Evolutionary conservation across 805 yeast genomes (phyloP), one percentile per base, ranked within the genome.

Genomic region (Metschnikowia bowlesiae): DNA sequence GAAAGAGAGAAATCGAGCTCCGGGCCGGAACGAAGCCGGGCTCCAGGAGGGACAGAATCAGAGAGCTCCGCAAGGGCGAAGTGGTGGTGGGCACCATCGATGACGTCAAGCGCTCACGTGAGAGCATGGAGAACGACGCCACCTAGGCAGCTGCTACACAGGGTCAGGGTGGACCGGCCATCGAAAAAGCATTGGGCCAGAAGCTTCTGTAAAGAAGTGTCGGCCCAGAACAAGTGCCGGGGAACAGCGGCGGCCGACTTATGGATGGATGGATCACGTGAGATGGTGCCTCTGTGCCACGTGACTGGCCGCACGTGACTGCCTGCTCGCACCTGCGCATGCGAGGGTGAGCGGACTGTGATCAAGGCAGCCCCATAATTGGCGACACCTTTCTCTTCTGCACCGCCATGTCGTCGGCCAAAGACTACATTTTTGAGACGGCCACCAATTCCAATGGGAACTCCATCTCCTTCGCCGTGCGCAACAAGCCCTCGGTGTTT

Each of bases 31-130:
- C 67, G 55, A 78, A 63, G 58, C 67, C 73, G 36, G 58, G 69
- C 69, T 66, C 83, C 52, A 64, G 79, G 53, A 68, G 71, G 22
- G 80, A 83, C 59, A 73, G 73, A 53, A 60, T 78, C 53, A 73
- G 78, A 64, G 70, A 82, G 68, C 74, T 84, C 62, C 73, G 91
- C 53, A 80, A 77, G 67, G 81, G 85, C 56, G 94, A 87, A 63
- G 80, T 78, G 51, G 88, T 87, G 53, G 74, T 88, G 46, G 95
- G 95, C 1, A 56, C 68, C 11, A 58, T 71, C 44, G 72, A 64
- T 36, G 70, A 64, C 39, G 61, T 65, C 33, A 70, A 69, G 59
- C 54, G 56, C 36, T 43, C 52, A 47, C 56, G 56, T 39, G 56
- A 55, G 46, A 56, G 47, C 44, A 44, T 43, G 55, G 51, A 45